phyloP scores from a whole-genome alignment of 495 filamentous ascomycete species.

The Saxophila tyrrhenica region DNA sequence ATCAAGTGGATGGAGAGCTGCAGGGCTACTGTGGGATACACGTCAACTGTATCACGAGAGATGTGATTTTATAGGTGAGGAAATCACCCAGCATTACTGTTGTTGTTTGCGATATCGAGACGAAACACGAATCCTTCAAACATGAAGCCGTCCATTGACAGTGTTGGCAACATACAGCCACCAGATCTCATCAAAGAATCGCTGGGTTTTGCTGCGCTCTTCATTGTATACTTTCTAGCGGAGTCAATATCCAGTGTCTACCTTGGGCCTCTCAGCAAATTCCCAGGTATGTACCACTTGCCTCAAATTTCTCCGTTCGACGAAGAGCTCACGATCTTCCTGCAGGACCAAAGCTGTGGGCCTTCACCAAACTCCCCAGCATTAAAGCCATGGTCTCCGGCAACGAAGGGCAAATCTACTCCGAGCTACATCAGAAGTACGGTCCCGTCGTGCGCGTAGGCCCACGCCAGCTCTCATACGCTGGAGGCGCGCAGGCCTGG shows the following conservation, averaged over 20 bases:
- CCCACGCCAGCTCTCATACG: slow-evolving; percentile 16
- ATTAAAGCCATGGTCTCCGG: slow-evolving; percentile 9
- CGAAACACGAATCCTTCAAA: too few relatives aligned
- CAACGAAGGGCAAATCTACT: background rate
- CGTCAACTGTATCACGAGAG: too few relatives aligned
- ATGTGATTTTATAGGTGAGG: too few relatives aligned
- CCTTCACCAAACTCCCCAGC: slow-evolving; percentile 7
- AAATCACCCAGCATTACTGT: too few relatives aligned
- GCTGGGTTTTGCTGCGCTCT: background rate
- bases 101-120: too few relatives aligned
- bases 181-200: background rate
- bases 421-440: slow-evolving; percentile 16
- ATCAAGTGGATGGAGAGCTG: too few relatives aligned
- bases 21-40: too few relatives aligned
- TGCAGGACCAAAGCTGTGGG: slow-evolving; percentile 11
- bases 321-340: background rate
- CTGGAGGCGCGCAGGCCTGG: slow-evolving; percentile 7
- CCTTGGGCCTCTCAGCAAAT: slow-evolving; percentile 10
- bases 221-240: background rate
- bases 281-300: too few relatives aligned
- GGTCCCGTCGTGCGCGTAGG: slow-evolving; percentile 15
- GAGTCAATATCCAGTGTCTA: slow-evolving; percentile 4
- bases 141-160: too few relatives aligned
- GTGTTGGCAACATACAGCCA: too few relatives aligned
- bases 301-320: too few relatives aligned